Base-by-base conservation (phyloP, 2,329 filamentous ascomycete genomes). In the Fusarium dlaminii region DNA sequence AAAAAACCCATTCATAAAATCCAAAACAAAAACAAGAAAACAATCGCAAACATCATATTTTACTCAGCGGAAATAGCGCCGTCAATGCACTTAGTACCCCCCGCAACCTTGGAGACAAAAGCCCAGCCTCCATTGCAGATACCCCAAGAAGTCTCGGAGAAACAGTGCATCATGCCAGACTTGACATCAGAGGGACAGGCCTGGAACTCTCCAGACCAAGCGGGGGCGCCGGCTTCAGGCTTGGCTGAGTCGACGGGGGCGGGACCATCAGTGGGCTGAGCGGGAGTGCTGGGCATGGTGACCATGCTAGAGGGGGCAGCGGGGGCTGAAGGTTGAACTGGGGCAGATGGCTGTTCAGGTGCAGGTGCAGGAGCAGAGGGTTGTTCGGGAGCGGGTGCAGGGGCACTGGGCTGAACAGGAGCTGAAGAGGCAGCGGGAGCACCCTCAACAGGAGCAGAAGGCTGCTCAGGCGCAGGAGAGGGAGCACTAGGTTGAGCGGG, bases 71-170 rank as follows among this genome's bases (percentile, higher is more conserved):
- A 8, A 22, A 79, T 73, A 18, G n/a, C 34, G 11, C 75, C 76
- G 2, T 77, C 58, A 8, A 60, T 40, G 3, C 77, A 79, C 34
- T 66, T 71, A 6, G 77, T 79, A 0, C 76, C 77, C 8, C 32
- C 43, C 6, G 76, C 59, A 6, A 79, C 68, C 20, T 36, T 30
- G 40, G 72, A 75, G 9, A 76, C 65, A 42, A 75, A 24, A 2
- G 75, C 67, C 76, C 73, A 79, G 0, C 77, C 77, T 20, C 52
- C 20, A 6, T 77, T 78, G 66, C 77, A 79, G 17, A 79, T 74
- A 4, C 77, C 77, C 40, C 78, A 79, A 13, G 60, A 37, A 11
- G 34, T 63, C 9, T 58, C 51, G 1, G 63, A 55, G n/a, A 79
- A 58, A 22, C 77, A 79, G 14, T 75, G 36, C 5, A 78, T 39